phyloP scores from a whole-genome alignment of 176 grass and related monocot species.

The Pontederia paniculata region DNA sequence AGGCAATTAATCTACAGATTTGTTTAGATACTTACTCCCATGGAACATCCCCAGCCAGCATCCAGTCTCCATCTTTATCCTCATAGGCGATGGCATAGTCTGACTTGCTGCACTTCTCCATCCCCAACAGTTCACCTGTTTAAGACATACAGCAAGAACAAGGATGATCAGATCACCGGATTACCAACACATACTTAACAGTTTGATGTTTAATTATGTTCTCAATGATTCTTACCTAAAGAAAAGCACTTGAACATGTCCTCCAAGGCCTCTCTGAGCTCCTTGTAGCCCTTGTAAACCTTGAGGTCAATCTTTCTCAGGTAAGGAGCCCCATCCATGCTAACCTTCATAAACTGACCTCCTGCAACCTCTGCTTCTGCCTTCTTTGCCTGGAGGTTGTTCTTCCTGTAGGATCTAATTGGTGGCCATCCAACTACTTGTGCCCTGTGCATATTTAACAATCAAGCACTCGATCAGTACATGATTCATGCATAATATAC shows the following conservation, averaged over 20 bases:
- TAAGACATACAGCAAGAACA: not conserved
- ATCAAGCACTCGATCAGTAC: not conserved
- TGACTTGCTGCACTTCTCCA: not conserved
- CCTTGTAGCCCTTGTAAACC: constrained; percentile 61
- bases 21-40: constrained; percentile 69
- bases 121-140: not conserved
- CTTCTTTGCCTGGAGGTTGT: constrained; percentile 42
- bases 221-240: not conserved
- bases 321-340: constrained; percentile 93
- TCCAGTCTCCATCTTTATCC: constrained; percentile 90
- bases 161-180: not conserved
- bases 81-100: constrained; percentile 60
- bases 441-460: constrained; percentile 17
- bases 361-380: constrained; percentile 28
- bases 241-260: constrained; percentile 60
- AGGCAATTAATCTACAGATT: too few species aligned
- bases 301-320: constrained; percentile 81
- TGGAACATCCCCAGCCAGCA: constrained; percentile 86
- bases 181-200: not conserved
- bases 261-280: constrained; percentile 63
- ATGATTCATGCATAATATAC: not conserved
- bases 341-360: constrained; percentile 67
- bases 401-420: constrained; percentile 60
- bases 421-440: constrained; percentile 90
- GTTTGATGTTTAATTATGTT: not conserved